Percentiles rank a stretch among this genome's conserved stretches.
Conservation (phyloP, 208 protist genomes). For the Leishmania braziliensis region DNA sequence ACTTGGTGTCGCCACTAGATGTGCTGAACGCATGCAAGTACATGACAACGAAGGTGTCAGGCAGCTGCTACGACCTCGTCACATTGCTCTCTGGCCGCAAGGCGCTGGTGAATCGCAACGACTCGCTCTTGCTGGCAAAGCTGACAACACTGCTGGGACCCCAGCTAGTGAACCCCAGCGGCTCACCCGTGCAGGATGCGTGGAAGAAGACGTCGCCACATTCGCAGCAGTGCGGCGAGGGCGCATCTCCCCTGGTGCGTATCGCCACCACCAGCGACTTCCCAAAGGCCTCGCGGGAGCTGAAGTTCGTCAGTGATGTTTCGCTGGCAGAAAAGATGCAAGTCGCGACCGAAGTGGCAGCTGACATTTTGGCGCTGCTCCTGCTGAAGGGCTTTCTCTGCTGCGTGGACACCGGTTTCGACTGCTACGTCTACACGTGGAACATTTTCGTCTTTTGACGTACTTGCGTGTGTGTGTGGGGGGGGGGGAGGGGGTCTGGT, state of each 20-base stretch:
- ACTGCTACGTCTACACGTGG: constrained; percentile 74
- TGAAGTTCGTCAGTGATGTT: constrained; percentile 69
- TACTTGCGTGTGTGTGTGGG: not conserved
- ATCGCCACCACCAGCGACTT: constrained; percentile 41
- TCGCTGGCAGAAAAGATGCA: constrained; percentile 58
- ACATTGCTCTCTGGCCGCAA: constrained; percentile 72
- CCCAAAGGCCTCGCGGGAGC: constrained; percentile 28
- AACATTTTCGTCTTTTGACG: constrained; percentile 82
- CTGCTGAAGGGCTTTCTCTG: constrained; percentile 66
- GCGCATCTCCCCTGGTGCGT: constrained; percentile 6
- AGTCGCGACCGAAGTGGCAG: constrained; percentile 53
- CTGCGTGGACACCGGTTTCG: constrained; percentile 69
- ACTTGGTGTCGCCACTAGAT: constrained; percentile 78
- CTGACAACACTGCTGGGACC: constrained; percentile 61
- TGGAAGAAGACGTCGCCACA: constrained; percentile 1
- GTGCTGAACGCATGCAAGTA: constrained; percentile 66
- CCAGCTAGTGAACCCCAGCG: constrained; percentile 33
- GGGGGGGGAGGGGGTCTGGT: not conserved
- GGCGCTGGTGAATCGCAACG: constrained; percentile 71
- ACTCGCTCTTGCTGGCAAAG: constrained; percentile 52
- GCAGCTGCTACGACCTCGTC: constrained; percentile 55
- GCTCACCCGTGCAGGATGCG: constrained; percentile 21
- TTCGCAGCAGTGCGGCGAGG: not conserved
- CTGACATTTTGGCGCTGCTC: constrained; percentile 62
- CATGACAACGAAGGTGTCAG: constrained; percentile 40